Conservation (phyloP, 495 filamentous ascomycete genomes). For the Xylona heveae region DNA sequence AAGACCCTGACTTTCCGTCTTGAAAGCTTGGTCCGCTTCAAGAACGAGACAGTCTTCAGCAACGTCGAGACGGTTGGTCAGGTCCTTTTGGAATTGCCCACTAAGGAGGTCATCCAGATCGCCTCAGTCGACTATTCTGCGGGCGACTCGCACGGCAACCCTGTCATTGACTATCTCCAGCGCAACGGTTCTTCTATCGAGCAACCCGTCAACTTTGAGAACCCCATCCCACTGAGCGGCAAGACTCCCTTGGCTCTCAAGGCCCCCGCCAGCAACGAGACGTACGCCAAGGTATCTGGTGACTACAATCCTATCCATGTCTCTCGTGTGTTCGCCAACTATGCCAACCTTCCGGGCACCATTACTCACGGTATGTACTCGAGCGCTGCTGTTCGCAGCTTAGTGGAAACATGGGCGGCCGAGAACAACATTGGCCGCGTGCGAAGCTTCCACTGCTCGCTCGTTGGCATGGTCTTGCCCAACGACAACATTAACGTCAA, state of each 20-base stretch:
- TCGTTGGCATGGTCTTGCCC: conserved; percentile 95
- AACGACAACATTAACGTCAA: conserved; percentile 88
- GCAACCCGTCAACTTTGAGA: conserved; percentile 93
- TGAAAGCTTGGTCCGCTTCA: conserved; percentile 75
- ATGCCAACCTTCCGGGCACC: conserved; percentile 83
- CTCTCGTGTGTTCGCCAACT: conserved; percentile 83
- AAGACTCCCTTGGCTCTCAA: conserved; percentile 71
- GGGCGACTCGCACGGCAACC: conserved; percentile 79
- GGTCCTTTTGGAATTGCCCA: conserved; percentile 86
- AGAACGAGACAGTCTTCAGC: conserved; percentile 85
- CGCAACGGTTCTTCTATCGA: conserved; percentile 84
- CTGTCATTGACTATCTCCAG: conserved; percentile 88
- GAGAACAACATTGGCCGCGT: conserved; percentile 97
- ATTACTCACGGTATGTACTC: conserved; percentile 99
- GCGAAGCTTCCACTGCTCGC: conserved; percentile 80
- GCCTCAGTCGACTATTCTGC: conserved; percentile 88
- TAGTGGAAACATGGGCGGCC: conserved; percentile 98
- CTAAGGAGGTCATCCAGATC: conserved; percentile 91
- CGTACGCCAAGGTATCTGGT: conserved; percentile 89
- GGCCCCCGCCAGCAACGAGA: conserved; percentile 93
- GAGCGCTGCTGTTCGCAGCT: conserved; percentile 85
- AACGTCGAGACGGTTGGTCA: conserved; percentile 82
- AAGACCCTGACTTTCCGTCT: conserved; percentile 95
- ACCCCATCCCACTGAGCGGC: conserved; percentile 83
- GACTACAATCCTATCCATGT: conserved; percentile 99